Evolutionary conservation across 2,329 filamentous ascomycete genomes (phyloP).

Genomic region (Zymoseptoria crescenta): DNA sequence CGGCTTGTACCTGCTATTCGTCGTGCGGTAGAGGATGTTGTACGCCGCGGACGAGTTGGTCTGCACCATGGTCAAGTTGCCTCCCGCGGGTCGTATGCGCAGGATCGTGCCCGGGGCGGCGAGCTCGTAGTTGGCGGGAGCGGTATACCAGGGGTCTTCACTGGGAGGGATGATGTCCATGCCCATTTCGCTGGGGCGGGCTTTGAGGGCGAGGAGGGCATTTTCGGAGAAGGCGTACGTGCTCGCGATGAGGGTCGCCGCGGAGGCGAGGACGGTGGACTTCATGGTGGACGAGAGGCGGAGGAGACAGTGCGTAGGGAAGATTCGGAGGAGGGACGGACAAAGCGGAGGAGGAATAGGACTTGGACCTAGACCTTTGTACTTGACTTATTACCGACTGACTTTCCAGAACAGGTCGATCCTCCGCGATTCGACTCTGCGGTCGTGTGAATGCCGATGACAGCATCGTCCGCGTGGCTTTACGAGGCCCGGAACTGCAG

Average conservation of each 20-base stretch:
- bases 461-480: not conserved
- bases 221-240: conserved; percentile 9
- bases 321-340: not conserved
- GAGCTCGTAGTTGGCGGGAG: conserved; percentile 23
- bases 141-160: conserved; percentile 32
- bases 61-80: conserved; percentile 22
- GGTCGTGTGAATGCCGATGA: not conserved
- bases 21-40: conserved; percentile 25
- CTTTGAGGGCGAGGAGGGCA: conserved; percentile 8
- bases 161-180: conserved; percentile 25
- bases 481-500: not conserved
- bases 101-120: conserved; percentile 30
- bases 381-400: not conserved
- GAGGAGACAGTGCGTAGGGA: not conserved
- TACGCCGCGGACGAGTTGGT: conserved; percentile 23
- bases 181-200: conserved; percentile 4
- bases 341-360: not conserved
- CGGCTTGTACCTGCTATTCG: conserved; percentile 18
- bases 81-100: conserved; percentile 25
- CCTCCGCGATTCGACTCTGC: no score
- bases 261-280: not conserved
- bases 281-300: conserved; percentile 6
- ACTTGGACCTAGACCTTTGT: not conserved
- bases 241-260: conserved; percentile 4
- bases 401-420: not conserved